These are phyloP conservation scores for Aspergillus sclerotioniger DNA, from an alignment of 495 filamentous ascomycete genomes.

Conservation along the genomic window DNA sequence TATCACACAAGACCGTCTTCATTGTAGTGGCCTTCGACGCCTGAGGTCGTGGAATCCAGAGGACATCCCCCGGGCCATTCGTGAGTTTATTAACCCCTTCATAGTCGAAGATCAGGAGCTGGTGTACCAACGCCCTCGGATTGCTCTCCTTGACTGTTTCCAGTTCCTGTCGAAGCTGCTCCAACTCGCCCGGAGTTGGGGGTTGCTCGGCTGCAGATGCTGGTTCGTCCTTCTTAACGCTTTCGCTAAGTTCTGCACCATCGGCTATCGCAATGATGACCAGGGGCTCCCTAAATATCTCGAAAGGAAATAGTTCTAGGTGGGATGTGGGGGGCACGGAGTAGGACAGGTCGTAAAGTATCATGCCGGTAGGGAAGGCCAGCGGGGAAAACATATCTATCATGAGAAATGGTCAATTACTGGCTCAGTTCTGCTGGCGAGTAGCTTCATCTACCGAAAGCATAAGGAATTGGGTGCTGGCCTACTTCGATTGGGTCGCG, in stretches of 20 bases:
- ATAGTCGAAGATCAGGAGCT: constrained; percentile 77
- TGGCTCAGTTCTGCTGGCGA: background rate
- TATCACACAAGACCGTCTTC: constrained; percentile 91
- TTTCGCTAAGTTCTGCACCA: constrained; percentile 53
- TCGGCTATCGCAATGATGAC: constrained; percentile 79
- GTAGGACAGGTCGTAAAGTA: constrained; percentile 86
- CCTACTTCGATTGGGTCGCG: constrained; percentile 84
- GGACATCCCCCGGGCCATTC: constrained; percentile 51
- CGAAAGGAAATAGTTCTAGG: constrained; percentile 77
- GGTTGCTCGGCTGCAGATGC: constrained; percentile 15
- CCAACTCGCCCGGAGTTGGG: constrained; percentile 48
- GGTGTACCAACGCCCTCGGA: constrained; percentile 72
- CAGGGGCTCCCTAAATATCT: constrained; percentile 76
- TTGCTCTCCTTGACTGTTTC: constrained; percentile 56
- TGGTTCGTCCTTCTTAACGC: constrained; percentile 33
- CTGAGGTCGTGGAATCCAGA: constrained; percentile 69
- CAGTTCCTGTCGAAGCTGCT: constrained; percentile 66
- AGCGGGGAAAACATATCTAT: constrained; percentile 93
- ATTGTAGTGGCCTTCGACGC: constrained; percentile 81
- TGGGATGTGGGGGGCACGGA: constrained; percentile 75
- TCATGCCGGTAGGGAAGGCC: constrained; percentile 82
- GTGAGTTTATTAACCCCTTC: constrained; percentile 37
- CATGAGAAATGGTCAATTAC: constrained; percentile 30
- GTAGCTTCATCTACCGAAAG: background rate
- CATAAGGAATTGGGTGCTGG: background rate